Base-by-base conservation (phyloP, 2,329 filamentous ascomycete genomes). In the Neonectria hederae region DNA sequence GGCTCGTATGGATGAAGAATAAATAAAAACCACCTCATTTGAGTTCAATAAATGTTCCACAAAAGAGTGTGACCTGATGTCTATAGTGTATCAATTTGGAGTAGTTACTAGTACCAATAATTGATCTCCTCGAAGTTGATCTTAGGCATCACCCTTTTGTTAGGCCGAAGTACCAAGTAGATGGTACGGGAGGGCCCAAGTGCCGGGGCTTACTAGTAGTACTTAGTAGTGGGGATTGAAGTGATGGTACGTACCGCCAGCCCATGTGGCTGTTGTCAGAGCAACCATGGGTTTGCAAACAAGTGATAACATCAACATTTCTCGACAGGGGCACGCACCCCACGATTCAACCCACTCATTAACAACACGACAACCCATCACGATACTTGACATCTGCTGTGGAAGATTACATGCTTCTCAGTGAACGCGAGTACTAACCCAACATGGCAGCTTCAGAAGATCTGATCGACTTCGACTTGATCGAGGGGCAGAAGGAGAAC, bases 401-500 rank as follows among this genome's bases (percentile, higher is more conserved):
- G 35, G 42, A 59, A 46, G 42, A 55, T 24, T 46, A 26, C 14
- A 63, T 13, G 38, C 30, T 43, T 65, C 49, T 51, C 65, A n/a
- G 49, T 58, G 46, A 54, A 65, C 67, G 65, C 65, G 59, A 49
- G 66, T 57, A 73, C 65, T 69, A 69, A 76, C 63, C 58, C 68
- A 79, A 74, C 73, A 88, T 89, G 82, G 81, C 82, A 68, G 71
- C 72, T 40, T 78, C 81, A 65, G 79, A 81, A 65, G 87, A 90
- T 70, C 79, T 88, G 42, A 88, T 90, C 76, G 82, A 89, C 81
- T 98, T 99, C 82, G 92, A 97, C 74, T 87, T 97, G 68, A 97
- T 99, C 80, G 96, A 99, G 82, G 89, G 88, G 51, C 94, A 97
- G 74, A 99, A 99, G 81, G 96, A 99, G 82, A 99, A 99, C 80